Conservation (phyloP, 148 eudicot species). For the Rhododendron kiyosumense region DNA sequence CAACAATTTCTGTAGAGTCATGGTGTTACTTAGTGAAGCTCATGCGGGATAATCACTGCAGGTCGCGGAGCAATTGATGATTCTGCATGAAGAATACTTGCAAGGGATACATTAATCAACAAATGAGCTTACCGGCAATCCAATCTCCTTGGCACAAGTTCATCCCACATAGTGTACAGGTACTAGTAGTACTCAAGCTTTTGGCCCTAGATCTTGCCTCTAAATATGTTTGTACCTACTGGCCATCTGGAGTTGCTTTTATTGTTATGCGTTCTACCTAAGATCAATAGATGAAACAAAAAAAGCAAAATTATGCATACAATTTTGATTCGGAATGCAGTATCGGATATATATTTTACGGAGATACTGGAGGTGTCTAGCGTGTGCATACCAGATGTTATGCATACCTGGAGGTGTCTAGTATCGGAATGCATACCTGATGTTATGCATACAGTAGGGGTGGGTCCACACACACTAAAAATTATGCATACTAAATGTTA, state of each 20-base stretch:
- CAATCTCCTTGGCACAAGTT: neutral
- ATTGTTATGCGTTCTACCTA: neutral
- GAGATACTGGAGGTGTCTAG: no score
- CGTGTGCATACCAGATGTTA: no score
- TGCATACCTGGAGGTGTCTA: no score
- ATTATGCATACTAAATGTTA: no score
- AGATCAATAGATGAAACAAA: neutral
- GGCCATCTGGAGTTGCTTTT: neutral
- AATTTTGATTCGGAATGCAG: neutral
- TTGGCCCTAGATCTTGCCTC: neutral
- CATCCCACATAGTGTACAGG: neutral
- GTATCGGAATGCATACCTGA: no score
- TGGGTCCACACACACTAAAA: no score
- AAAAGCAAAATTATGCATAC: neutral
- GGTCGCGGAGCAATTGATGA: constrained; percentile 27
- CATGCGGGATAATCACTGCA: neutral
- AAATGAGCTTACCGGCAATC: neutral
- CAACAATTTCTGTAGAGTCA: neutral
- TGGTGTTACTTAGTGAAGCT: neutral
- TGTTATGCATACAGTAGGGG: no score
- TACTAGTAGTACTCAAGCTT: neutral
- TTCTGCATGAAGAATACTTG: constrained; percentile 39
- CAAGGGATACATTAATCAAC: constrained; percentile 16
- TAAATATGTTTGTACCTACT: neutral
- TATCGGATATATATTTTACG: no score